Conservation (phyloP, 495 filamentous ascomycete species). For the Podospora australis region DNA sequence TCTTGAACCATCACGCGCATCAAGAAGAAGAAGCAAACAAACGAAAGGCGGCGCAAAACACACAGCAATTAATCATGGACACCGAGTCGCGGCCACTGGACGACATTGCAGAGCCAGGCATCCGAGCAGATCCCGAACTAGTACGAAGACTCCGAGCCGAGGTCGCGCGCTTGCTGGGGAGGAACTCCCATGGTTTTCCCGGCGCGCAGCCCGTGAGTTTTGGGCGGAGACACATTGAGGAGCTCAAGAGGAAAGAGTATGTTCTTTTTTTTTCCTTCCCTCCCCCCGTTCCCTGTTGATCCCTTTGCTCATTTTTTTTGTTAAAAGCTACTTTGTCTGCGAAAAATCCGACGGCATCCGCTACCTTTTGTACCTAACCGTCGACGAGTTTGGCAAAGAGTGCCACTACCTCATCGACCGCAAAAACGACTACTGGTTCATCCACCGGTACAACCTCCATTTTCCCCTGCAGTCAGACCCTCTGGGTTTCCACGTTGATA, state of each 20-base stretch:
- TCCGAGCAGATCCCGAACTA: constrained; percentile 54
- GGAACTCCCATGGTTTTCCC: constrained; percentile 63
- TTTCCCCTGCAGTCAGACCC: constrained; percentile 65
- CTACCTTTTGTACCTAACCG: constrained; percentile 82
- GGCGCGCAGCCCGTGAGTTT: constrained; percentile 96
- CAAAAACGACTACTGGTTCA: constrained; percentile 88
- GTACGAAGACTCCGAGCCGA: constrained; percentile 58
- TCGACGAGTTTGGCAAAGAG: constrained; percentile 49
- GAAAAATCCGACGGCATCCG: constrained; percentile 97
- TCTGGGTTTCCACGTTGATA: constrained; percentile 65
- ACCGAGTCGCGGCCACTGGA: constrained; percentile 24
- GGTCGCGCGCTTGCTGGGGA: constrained; percentile 68
- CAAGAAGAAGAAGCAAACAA: background rate
- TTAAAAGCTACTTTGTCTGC: constrained; percentile 78
- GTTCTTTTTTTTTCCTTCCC: too few relatives aligned
- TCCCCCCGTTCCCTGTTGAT: background rate
- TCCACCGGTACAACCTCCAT: constrained; percentile 60
- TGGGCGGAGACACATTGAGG: constrained; percentile 64
- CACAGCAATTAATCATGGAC: constrained; percentile 25
- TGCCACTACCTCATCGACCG: constrained; percentile 82
- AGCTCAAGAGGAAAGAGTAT: constrained; percentile 69
- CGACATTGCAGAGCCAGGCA: constrained; percentile 53
- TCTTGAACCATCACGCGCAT: too few relatives aligned
- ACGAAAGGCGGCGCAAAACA: too few relatives aligned
- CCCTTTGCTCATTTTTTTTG: too few relatives aligned